Evolutionary conservation across 257 asterid species (phyloP), one percentile per base, ranked within the genome.

Genomic region (Plantago ovata): DNA sequence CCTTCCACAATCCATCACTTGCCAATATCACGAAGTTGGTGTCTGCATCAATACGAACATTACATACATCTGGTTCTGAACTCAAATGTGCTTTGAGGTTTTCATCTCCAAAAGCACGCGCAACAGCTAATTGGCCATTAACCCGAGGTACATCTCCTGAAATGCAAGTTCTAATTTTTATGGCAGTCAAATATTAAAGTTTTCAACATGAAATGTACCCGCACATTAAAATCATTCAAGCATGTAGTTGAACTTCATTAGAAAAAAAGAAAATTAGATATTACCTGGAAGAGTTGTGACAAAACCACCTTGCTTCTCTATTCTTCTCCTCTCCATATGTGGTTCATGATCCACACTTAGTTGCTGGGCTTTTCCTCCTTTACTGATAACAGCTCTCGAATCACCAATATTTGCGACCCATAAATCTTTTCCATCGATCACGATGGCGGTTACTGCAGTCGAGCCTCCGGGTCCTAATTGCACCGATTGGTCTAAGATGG

Each of bases 1-100:
- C 96, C 94, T 87, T 87, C 96, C 96, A 87, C 71, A 87, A 68
- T 63, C 96, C 96, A 67, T 87, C 96, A 47, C 96, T 87, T 6
- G 96, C 96, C 80, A 87, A 71, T 61, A 87, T 84, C 15, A 64
- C 85, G 44, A 87, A 81, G 57, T 78, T 73, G 22, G 81, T 78
- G 32, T 53, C 69, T 1, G 79, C 64, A 62, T 81, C 82, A 38
- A 87, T 77, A 18, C 72, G 80, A 10, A 82, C 72, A 45, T 71
- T 66, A 50, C 76, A 41, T 24, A 87, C 75, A 66, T 87, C 94
- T 12, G 94, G 96, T 70, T 84, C 96, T 0, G 89, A 87, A 71
- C 86, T 81, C 78, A 87, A 62, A 66, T 84, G 94, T 1, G 89
- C 86, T 72, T 87, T 87, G 53, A 87, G 85, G 64, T 82, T 87